Percentiles rank a stretch among this genome's conserved stretches.
These are phyloP conservation scores for Ambrosia hybrid DNA, from an alignment of 140 eudicot species.

Conservation along the genomic window DNA sequence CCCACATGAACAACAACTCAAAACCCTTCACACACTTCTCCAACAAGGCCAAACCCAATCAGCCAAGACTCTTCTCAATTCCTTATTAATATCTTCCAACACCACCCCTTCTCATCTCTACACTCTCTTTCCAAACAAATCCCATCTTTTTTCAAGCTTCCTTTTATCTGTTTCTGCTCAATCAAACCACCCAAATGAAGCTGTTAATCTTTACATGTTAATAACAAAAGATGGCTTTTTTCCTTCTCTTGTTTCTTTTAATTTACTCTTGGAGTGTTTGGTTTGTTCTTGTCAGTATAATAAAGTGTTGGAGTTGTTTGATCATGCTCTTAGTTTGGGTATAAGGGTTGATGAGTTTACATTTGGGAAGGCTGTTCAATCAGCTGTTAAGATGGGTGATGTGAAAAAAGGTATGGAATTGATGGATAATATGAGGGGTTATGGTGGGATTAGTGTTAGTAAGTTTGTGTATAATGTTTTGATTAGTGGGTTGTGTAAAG, in stretches of 20 bases:
- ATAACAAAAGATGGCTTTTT: slow-evolving; percentile 48
- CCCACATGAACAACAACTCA: slow-evolving; percentile 33
- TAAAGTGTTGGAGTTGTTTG: slow-evolving; percentile 39
- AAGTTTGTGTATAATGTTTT: slow-evolving; percentile 81
- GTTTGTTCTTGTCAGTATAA: slow-evolving; percentile 33
- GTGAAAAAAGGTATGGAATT: slow-evolving; percentile 47
- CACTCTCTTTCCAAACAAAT: slow-evolving; percentile 30
- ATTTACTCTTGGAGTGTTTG: slow-evolving; percentile 50
- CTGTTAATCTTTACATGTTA: slow-evolving; percentile 36
- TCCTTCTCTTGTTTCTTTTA: slow-evolving; percentile 51
- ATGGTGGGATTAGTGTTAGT: slow-evolving; percentile 33
- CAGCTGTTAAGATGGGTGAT: slow-evolving; percentile 65
- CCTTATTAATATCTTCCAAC: slow-evolving; percentile 36
- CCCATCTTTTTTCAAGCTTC: slow-evolving; percentile 32
- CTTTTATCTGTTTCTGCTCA: slow-evolving; percentile 50
- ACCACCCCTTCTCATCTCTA: slow-evolving; percentile 50
- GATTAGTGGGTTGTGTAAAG: slow-evolving; percentile 75
- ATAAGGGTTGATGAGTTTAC: slow-evolving; percentile 53
- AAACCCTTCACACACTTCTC: slow-evolving; percentile 39
- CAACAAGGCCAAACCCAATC: slow-evolving; percentile 48
- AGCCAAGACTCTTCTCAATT: slow-evolving; percentile 46
- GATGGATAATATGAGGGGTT: slow-evolving; percentile 45
- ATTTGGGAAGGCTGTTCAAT: slow-evolving; percentile 69
- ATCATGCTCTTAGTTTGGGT: slow-evolving; percentile 38
- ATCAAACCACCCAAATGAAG: slow-evolving; percentile 41